Base-by-base conservation (phyloP, 768 basidiomycete species). In the Pisolithus tinctorius region DNA sequence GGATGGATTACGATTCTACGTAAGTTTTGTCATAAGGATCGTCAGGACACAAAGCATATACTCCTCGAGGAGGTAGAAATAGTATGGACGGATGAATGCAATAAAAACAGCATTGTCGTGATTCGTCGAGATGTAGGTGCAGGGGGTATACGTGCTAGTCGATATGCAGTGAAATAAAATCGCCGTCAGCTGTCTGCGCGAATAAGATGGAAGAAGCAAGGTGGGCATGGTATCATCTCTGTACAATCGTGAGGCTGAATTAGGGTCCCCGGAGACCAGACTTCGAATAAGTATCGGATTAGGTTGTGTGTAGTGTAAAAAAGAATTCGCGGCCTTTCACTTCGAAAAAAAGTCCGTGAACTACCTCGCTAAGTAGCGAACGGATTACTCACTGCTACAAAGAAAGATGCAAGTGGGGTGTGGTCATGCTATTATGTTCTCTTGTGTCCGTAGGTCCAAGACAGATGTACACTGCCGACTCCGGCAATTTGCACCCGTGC, bases 391-490 rank as follows among this genome's bases (percentile, higher is more conserved):
- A 50, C 66, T 62, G 63, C 62, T 58, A 62, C 63, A 67, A 50
- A 59, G 38, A 52, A 47, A 20, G 45, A 48, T 48, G 44, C 7
- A 49, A 39, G 34, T 46, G 17, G 6, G 39, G 10, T 29, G 40
- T 2, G 37, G 25, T 39, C 25, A 45, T 27, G 39, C 10, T 50
- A 46, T 20, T 64, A 67, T 48, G 58, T 66, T 51, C 69, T 71
- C 54, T 63, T 70, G 59, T 76, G 76, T 51, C 84, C 83, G 10
- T 78, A 73, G 51, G 71, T 78, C 86, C 87, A 89, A 34, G 88
- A 89, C 49, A 90, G 70, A 57, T 82, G 76, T 30, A 89, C 87
- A 63, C 86, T 88, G 54, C 88, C 88, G 8, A 85, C 87, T 44
- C 85, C 84, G 37, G 76, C 68, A 51, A 90, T 89, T 59, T 77